Evolutionary conservation across 352 stramenopile genomes (phyloP), one percentile per base, ranked within the genome.

Genomic region (Nothophytophthora sp.): DNA sequence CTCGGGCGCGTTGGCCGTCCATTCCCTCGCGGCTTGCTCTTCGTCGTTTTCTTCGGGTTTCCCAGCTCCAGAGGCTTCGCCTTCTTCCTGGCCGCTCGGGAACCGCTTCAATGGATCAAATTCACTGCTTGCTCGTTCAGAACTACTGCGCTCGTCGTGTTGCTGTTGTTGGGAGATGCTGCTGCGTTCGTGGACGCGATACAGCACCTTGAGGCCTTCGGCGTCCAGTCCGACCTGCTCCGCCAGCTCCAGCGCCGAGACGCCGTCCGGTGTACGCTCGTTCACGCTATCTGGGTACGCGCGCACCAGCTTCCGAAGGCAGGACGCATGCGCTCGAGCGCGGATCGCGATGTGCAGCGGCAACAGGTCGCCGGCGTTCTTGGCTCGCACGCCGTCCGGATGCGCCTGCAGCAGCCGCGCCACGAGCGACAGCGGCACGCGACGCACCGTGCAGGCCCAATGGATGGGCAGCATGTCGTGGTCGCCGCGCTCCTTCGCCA

Each of bases 391-490:
- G 16, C 77, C 77, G 16, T 81, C 71, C 13, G 83, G 83, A 50
- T 84, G 76, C 4, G 79, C 81, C 35, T 67, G 53, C 12, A 94
- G 62, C 16, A 94, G 70, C 7, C 69, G 74, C 8, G 66, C 48
- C 22, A 94, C 64, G 13, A 94, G 64, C n/a, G 73, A 50, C 10
- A 90, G 44, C 5, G 83, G 81, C 30, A 87, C 78, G 9, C 70
- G 67, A 33, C 55, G 54, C 32, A 92, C 83, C 0, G 83, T 91
- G 56, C 79, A 92, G 9, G 69, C 81, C 83, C 83, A 94, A 46
- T 94, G 83, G 30, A 94, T 63, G 5, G 83, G 81, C n/a, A 92
- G 72, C 83, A 94, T 92, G 56, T 61, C 79, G 53, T 92, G 88
- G 45, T 90, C 78, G n/a, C 76, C 83, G 16, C 60, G 42, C 30